phyloP scores from a whole-genome alignment of 495 filamentous ascomycete genomes.

The Penicillium salamii region DNA sequence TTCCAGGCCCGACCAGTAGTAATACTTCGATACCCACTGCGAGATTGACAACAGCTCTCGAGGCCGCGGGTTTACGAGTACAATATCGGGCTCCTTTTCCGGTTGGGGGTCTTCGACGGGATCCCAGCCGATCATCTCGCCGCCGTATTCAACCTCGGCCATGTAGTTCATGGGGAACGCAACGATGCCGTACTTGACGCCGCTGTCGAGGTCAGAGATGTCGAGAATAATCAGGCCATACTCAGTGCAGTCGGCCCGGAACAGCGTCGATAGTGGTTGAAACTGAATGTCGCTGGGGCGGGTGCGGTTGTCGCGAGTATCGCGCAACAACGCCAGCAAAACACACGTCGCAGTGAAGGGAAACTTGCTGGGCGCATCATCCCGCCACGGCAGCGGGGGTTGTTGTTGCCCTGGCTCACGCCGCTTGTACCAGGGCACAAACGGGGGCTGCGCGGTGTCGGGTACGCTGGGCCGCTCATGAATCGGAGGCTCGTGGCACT shows the following conservation, averaged over 20 bases:
- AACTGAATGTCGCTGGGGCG: slow-evolving; percentile 15
- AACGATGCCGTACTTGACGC: slow-evolving; percentile 16
- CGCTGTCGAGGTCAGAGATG: slow-evolving; percentile 16
- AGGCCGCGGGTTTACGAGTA: slow-evolving; percentile 9
- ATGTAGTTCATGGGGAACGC: slow-evolving; percentile 13
- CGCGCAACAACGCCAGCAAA: slow-evolving; percentile 15
- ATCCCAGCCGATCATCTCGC: slow-evolving; percentile 6
- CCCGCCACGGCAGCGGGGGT: slow-evolving; percentile 14
- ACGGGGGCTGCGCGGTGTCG: slow-evolving; percentile 17
- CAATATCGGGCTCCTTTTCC: slow-evolving; percentile 5
- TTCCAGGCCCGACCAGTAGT: background rate
- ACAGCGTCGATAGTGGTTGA: slow-evolving; percentile 16
- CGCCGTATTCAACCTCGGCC: slow-evolving; percentile 4
- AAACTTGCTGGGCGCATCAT: slow-evolving; percentile 14
- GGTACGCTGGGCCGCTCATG: slow-evolving; percentile 14
- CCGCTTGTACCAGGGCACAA: background rate
- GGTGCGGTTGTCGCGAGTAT: background rate
- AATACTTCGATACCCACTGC: slow-evolving; percentile 9
- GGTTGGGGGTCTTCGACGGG: slow-evolving; percentile 12
- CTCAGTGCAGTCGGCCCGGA: slow-evolving; percentile 15
- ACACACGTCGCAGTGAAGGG: slow-evolving; percentile 17
- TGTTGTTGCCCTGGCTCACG: slow-evolving; percentile 4
- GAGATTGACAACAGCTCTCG: slow-evolving; percentile 9
- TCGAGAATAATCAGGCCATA: slow-evolving; percentile 17
- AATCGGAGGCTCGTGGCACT: background rate